phyloP scores from a whole-genome alignment of 495 filamentous ascomycete genomes.

The Hypoxylon rickii region DNA sequence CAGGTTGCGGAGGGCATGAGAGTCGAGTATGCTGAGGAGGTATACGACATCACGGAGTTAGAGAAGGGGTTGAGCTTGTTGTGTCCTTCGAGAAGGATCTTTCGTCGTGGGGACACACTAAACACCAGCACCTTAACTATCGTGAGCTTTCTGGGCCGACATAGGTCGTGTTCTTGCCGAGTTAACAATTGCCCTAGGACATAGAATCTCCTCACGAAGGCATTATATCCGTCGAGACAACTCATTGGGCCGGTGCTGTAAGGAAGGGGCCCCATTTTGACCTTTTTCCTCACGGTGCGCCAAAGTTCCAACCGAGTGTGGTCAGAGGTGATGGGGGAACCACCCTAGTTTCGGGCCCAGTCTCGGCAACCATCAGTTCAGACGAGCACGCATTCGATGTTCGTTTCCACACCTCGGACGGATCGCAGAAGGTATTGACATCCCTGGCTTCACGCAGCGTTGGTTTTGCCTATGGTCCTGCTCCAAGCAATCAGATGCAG shows the following conservation, averaged over 20 bases:
- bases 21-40: constrained; percentile 60
- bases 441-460: constrained; percentile 65
- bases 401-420: constrained; percentile 55
- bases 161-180: constrained; percentile 16
- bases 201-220: constrained; percentile 61
- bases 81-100: constrained; percentile 55
- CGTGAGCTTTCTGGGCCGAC: constrained; percentile 32
- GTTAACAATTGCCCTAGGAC: constrained; percentile 49
- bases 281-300: constrained; percentile 57
- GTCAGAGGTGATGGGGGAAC: constrained; percentile 54
- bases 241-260: constrained; percentile 65
- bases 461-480: constrained; percentile 59
- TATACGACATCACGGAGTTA: constrained; percentile 49
- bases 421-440: constrained; percentile 57
- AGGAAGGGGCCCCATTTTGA: constrained; percentile 67
- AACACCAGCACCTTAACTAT: constrained; percentile 58
- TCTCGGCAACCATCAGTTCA: constrained; percentile 58
- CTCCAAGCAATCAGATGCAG: constrained; percentile 53
- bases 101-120: constrained; percentile 58
- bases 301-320: constrained; percentile 52
- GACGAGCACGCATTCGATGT: constrained; percentile 61
- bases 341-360: constrained; percentile 58
- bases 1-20: constrained; percentile 51
- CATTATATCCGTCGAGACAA: constrained; percentile 64
- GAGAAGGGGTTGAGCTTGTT: constrained; percentile 50